Conservation (phyloP, 2,329 filamentous ascomycete species). For the Ophioceras dolichostomum region DNA sequence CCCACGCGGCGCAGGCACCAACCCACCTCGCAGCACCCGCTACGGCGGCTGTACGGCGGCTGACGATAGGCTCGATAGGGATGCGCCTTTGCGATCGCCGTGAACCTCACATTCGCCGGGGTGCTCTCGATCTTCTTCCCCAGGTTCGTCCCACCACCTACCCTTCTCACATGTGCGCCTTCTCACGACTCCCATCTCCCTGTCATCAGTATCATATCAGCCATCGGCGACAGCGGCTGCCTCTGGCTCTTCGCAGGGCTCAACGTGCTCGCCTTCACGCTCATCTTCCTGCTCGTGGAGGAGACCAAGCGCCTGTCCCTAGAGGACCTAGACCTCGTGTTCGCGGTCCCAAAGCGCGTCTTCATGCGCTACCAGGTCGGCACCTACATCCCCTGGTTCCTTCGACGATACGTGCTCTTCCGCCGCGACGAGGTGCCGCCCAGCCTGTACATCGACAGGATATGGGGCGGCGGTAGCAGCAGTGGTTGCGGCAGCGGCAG, state of each 20-base stretch:
- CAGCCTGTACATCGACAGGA: slow-evolving; percentile 1
- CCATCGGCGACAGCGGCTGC: slow-evolving; percentile 18
- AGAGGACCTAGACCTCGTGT: slow-evolving; percentile 45
- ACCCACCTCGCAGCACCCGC: background rate
- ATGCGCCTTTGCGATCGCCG: slow-evolving; percentile 31
- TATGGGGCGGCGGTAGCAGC: slow-evolving; percentile 1
- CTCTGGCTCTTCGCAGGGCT: slow-evolving; percentile 33
- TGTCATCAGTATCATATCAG: slow-evolving; percentile 10
- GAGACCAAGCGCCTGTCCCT: slow-evolving; percentile 43
- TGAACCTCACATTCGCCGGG: slow-evolving; percentile 34
- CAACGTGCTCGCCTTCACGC: slow-evolving; percentile 30
- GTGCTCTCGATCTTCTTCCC: slow-evolving; percentile 30
- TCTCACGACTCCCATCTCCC: background rate
- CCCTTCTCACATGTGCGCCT: background rate
- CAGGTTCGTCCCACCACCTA: slow-evolving; percentile 11
- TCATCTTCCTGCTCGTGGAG: slow-evolving; percentile 30
- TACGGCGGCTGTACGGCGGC: too few relatives aligned
- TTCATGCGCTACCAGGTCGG: slow-evolving; percentile 45
- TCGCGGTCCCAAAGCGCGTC: slow-evolving; percentile 45
- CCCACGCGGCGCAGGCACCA: background rate
- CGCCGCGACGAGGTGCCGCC: slow-evolving; percentile 15
- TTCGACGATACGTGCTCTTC: slow-evolving; percentile 40
- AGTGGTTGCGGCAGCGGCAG: too few relatives aligned
- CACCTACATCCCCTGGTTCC: slow-evolving; percentile 46
- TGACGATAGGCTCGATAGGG: slow-evolving; percentile 21